Evolutionary conservation across 1,284 basidiomycete species (phyloP), one percentile per base, ranked within the genome.

Genomic region (Pascua sp.): DNA sequence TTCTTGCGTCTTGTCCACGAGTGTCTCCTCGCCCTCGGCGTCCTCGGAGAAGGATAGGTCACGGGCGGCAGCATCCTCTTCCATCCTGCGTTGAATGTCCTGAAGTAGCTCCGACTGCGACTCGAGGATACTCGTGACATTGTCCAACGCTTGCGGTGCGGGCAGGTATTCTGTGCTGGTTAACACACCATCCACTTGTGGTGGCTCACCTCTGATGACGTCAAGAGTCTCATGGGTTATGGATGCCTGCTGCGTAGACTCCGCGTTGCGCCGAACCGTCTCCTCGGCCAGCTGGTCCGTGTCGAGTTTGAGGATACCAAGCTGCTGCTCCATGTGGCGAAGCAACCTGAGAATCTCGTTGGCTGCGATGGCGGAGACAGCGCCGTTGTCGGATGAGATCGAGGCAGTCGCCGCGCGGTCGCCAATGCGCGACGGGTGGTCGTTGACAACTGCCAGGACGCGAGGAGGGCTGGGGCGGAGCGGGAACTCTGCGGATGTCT

Each of bases 401-500:
- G 24, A 32, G 4, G 24, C 24, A 32, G 24, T 3, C 24, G 24
- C 24, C 3, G 24, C 24, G 24, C 24, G 24, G 3, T 32, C 24
- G 24, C 24, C 24, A 32, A 32, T 32, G 24, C 24, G 24, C 24
- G 24, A 32, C 24, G 24, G 24, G 51, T 36, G 15, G 15, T 42
- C 41, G 49, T 51, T 54, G 13, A 56, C 51, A 11, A 61, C 54
- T 4, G 54, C 38, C 4, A 56, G 51, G 3, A 51, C 47, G 37
- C 51, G 50, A 9, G 43, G 54, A 11, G 58, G 54, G 5, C 36
- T 38, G 13, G 36, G 38, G 17, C 60, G 56, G 43, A 62, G 16
- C 15, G 60, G 60, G 51, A 62, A 62, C 54, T 62, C 60, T n/a
- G 49, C 56, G 5, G 56, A 61, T 1, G 57, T 59, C n/a, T 56